Conservation (phyloP, 164 flowering plant genomes). For the Akebia trifoliata region DNA sequence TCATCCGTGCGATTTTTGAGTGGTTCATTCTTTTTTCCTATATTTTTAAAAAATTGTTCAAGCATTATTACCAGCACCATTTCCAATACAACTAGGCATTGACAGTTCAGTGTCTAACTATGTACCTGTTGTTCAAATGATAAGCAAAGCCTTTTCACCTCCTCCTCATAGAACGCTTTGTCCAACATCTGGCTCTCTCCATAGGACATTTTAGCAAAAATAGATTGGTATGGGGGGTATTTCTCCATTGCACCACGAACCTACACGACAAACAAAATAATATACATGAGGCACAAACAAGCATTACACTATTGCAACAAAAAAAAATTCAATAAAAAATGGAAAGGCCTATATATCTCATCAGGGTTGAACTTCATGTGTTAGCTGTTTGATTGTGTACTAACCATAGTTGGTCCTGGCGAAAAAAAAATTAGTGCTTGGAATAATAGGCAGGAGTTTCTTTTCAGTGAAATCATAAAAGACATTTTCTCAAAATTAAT, state of each 20-base stretch:
- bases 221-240: conserved; percentile 95
- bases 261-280: conserved; percentile 27
- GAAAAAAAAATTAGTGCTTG: too few species aligned
- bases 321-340: not conserved
- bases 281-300: conserved; percentile 4
- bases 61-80: too few species aligned
- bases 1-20: too few species aligned
- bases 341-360: not conserved
- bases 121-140: conserved; percentile 96
- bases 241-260: conserved; percentile 95
- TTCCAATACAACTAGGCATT: not conserved
- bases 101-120: conserved; percentile 1
- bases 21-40: not conserved
- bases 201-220: conserved; percentile 81
- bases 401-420: too few species aligned
- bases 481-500: too few species aligned
- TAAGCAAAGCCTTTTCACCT: conserved; percentile 93
- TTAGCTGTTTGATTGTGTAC: too few species aligned
- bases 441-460: too few species aligned
- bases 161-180: conserved; percentile 99
- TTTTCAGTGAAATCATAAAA: too few species aligned
- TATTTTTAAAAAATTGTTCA: too few species aligned
- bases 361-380: not conserved
- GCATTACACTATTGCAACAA: not conserved
- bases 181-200: conserved; percentile 99